A percentile compares a stretch with the other conserved stretches of the same genome.
These are phyloP conservation scores for Russula griseocarnosa DNA, from an alignment of 768 basidiomycete species.

Conservation along the genomic window DNA sequence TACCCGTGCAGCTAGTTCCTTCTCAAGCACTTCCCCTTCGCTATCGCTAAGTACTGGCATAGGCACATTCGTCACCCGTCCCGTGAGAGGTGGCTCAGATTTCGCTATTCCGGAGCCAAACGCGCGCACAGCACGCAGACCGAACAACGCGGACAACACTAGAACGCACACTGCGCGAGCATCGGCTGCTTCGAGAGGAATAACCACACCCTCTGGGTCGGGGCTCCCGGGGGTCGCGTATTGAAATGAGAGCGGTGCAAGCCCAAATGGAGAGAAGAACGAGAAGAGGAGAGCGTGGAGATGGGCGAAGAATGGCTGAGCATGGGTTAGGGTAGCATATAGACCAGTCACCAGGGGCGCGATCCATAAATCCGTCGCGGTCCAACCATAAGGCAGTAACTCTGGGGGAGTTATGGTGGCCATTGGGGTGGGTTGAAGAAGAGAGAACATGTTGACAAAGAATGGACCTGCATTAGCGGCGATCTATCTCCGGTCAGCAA, in stretches of 20 bases:
- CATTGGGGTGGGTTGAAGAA: conserved; percentile 68
- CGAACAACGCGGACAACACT: conserved; percentile 19
- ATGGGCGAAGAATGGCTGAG: conserved; percentile 64
- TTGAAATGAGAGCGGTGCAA: conserved; percentile 9
- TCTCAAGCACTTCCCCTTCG: conserved; percentile 17
- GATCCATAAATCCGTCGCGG: conserved; percentile 77
- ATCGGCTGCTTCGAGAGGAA: conserved; percentile 18
- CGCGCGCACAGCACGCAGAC: conserved; percentile 19
- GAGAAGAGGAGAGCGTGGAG: conserved; percentile 23
- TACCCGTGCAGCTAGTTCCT: conserved; percentile 21
- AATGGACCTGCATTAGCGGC: conserved; percentile 61
- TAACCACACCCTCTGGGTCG: conserved; percentile 5
- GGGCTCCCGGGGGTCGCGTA: not conserved
- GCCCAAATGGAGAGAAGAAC: conserved; percentile 24
- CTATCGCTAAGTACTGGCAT: conserved; percentile 7
- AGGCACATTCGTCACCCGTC: conserved; percentile 7
- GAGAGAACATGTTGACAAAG: conserved; percentile 66
- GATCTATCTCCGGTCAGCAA: conserved; percentile 21
- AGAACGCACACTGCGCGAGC: conserved; percentile 26
- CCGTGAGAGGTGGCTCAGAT: not conserved
- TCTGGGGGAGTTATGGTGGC: conserved; percentile 74
- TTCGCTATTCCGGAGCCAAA: conserved; percentile 2
- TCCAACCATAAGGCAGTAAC: conserved; percentile 80
- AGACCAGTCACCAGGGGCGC: conserved; percentile 73
- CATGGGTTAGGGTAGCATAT: conserved; percentile 79